Base-by-base conservation (phyloP, 2,329 filamentous ascomycete species). In the Xylariales sp. region DNA sequence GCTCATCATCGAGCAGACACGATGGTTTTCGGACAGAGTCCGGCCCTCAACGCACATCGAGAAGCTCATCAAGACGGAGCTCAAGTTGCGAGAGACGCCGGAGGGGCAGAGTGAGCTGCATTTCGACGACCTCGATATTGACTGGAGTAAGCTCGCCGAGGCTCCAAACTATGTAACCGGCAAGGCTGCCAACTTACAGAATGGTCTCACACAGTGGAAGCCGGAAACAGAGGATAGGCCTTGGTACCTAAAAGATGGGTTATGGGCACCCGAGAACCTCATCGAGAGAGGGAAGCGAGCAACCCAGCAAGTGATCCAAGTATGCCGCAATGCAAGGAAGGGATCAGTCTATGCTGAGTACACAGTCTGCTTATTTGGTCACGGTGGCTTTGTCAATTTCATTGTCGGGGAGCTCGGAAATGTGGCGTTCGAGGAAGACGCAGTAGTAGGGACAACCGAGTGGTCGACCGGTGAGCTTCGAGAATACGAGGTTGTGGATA, bases 381-480 rank as follows among this genome's bases (percentile, higher is more conserved):
- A 45, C 18, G 43, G 43, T 3, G 43, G 43, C 10, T 45, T 45
- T 22, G 29, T 42, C 39, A 45, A 45, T 34, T 45, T 20, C 29
- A 25, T 42, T 22, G 20, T 28, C 3, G 19, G 38, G 5, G 20
- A 42, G 16, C 8, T 45, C 14, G 40, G 38, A 3, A n/a, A 34
- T 3, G 19, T 20, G n/a, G 16, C 37, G 20, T 12, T 28, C 9
- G 15, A 5, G 12, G 11, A 9, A 5, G 14, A 31, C 7, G 53
- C 35, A 12, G 45, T 45, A 9, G 44, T 35, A 11, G 44, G 50
- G 29, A 50, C 46, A 5, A 37, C 35, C 16, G n/a, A n/a, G n/a
- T 50, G 46, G 48, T 12, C 37, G 14, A 38, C 46, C 19, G 39
- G 42, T 19, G 36, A 42, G 38, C 39, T 46, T 22, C 34, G 50